A percentile compares a stretch with the other conserved stretches of the same genome.
Conservation (phyloP, 208 protist genomes). For the Crithidia bombi region DNA sequence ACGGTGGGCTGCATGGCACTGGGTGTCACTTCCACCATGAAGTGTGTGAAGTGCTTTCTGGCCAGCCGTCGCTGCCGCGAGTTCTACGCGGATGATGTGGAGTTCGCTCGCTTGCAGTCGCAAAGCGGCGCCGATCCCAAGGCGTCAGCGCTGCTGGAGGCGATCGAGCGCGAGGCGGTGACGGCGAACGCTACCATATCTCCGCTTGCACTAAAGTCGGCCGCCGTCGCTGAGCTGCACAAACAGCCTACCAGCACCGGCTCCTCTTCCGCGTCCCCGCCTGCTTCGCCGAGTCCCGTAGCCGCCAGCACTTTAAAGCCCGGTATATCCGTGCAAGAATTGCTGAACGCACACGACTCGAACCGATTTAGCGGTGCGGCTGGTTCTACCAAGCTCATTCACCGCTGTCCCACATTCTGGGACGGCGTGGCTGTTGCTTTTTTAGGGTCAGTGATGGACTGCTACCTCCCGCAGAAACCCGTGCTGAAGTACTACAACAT, state of each 20-base stretch:
- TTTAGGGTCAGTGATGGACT: conserved; percentile 84
- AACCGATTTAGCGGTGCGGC: background rate
- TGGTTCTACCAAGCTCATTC: background rate
- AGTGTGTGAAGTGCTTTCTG: conserved; percentile 69
- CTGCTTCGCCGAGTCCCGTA: background rate
- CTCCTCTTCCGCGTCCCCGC: background rate
- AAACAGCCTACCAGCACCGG: background rate
- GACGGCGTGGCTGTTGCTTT: conserved; percentile 86
- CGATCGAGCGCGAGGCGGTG: background rate
- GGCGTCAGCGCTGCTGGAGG: conserved; percentile 11
- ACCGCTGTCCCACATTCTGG: conserved; percentile 56
- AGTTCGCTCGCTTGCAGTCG: conserved; percentile 52
- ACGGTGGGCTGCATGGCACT: conserved; percentile 74
- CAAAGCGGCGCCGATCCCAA: conserved; percentile 29
- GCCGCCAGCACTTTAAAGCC: background rate
- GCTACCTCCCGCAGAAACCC: conserved; percentile 77
- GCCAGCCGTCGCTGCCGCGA: conserved; percentile 73
- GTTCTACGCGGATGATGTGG: conserved; percentile 77
- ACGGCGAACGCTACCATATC: background rate
- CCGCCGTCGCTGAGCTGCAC: conserved; percentile 14
- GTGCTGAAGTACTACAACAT: conserved; percentile 75
- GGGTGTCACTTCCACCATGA: conserved; percentile 60
- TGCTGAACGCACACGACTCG: background rate
- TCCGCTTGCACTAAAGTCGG: conserved; percentile 3
- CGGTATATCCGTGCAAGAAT: background rate